A percentile compares a stretch with the other conserved stretches of the same genome.
phyloP scores from a whole-genome alignment of 2,329 filamentous ascomycete genomes.

The Mycosphaerelloides madeirae region DNA sequence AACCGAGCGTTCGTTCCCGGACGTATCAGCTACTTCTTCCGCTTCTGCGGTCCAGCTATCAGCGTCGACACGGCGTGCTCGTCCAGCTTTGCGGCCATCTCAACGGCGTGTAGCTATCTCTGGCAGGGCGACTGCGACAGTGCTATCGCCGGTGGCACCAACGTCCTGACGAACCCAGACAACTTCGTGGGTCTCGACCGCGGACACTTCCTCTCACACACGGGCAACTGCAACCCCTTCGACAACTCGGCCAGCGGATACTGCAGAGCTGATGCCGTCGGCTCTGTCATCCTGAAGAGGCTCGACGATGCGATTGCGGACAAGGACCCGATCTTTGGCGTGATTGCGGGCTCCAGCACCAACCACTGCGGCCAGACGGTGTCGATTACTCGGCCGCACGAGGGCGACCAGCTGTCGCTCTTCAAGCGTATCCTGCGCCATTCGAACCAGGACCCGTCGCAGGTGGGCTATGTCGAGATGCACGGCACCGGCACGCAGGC shows the following conservation, averaged over 20 bases:
- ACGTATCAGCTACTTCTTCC: slow-evolving; percentile 13
- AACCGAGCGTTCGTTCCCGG: slow-evolving; percentile 27
- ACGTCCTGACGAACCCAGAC: slow-evolving; percentile 28
- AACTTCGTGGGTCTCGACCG: slow-evolving; percentile 22
- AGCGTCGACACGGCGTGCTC: slow-evolving; percentile 31
- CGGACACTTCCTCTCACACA: slow-evolving; percentile 26
- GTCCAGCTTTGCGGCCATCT: slow-evolving; percentile 19
- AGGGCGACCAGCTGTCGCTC: slow-evolving; percentile 14
- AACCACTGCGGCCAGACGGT: slow-evolving; percentile 14
- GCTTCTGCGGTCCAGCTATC: slow-evolving; percentile 16
- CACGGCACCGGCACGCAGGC: slow-evolving; percentile 18
- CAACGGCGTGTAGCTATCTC: slow-evolving; percentile 20
- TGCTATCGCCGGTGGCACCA: slow-evolving; percentile 28
- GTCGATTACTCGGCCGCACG: slow-evolving; percentile 17
- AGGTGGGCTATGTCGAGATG: slow-evolving; percentile 15
- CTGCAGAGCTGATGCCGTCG: slow-evolving; percentile 28
- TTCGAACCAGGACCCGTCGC: slow-evolving; percentile 10
- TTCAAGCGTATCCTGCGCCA: slow-evolving; percentile 6
- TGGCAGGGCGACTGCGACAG: slow-evolving; percentile 29
- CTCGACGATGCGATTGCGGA: slow-evolving; percentile 25
- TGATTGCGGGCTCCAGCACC: slow-evolving; percentile 10
- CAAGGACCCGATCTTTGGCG: slow-evolving; percentile 26
- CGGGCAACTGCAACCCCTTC: slow-evolving; percentile 26
- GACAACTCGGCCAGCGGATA: slow-evolving; percentile 27
- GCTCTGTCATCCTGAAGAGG: slow-evolving; percentile 28